Base-by-base conservation (phyloP, 2,329 filamentous ascomycete genomes). In the Botrytis hyacinthi region DNA sequence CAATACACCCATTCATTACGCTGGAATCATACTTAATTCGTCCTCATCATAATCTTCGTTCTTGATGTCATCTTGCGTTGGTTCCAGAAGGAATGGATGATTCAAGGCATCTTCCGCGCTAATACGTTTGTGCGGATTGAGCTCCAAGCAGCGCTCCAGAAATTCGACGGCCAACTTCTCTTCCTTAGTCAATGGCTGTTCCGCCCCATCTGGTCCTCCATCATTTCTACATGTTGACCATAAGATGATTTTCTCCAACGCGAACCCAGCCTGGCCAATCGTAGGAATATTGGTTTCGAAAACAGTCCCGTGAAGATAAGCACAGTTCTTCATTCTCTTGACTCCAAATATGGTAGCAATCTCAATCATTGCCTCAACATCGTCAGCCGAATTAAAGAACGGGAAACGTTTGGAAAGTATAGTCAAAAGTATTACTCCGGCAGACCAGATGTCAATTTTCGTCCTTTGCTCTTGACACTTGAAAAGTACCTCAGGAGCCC, bases 321-420 rank as follows among this genome's bases (percentile, higher is more conserved):
- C 94, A 4, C 92, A 93, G 48, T 89, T 86, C 80, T 92, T 93
- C 95, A 99, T 98, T 74, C 91, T 90, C 80, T 89, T 91, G 60
- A 87, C 87, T 68, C 96, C 96, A 81, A 98, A 98, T 75, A 99
- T 97, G 74, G 94, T 97, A 51, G 95, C 93, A 77, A 99, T 97
- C 83, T 99, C 96, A 77, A 99, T 95, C 88, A 98, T 92, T 70
- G 96, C 96, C 80, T 99, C 96, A 66, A 99, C 92, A 79, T 99
- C 96, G 81, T 99, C 96, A n/a, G 94, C 92, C 63, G 93, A 97
- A 83, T 99, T 98, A 87, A 99, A 99, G 83, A 99, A 99, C 1
- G 96, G 96, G 79, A 99, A 99, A 6, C 96, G 91, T 73, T 92
- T 92, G 59, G 93, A 95, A 22, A 99, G 86, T 76, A 99, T 92